Base-by-base conservation (phyloP, 352 stramenopile species). In the Globisporangium camurandrum region DNA sequence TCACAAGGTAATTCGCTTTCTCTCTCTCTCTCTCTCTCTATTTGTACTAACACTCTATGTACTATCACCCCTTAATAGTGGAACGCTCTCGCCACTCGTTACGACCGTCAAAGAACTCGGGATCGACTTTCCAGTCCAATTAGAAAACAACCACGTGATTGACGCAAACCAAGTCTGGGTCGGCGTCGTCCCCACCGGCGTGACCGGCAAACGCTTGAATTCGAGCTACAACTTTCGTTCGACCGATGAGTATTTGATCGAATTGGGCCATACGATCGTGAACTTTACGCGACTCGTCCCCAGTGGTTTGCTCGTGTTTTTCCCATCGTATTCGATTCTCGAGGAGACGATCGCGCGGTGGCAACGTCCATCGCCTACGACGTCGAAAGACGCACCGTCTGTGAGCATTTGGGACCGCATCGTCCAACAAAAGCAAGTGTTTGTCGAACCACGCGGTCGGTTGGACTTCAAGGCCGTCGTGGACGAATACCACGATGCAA, bases 141-240 rank as follows among this genome's bases (percentile, higher is more conserved):
- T 99, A 12, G 96, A 99, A 57, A 99, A 99, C 71, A 89, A 86
- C 33, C 97, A 99, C 61, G 97, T 99, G 10, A 98, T 98, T 36
- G 77, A 95, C 42, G 57, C 70, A 0, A 71, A 66, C 23, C 90
- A 98, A 75, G 75, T 97, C 4, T 93, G 82, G 71, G 71, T 93
- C 1, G 83, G 88, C 36, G 92, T 98, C 6, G 83, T 98, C 28
- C 82, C 85, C n/a, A 89, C 76, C 28, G 96, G 94, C 12, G 91
- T 98, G 4, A 97, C 82, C 19, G 88, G 86, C 4, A 97, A 97
- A 61, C 61, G 76, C 27, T 69, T 99, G 23, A 97, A 95, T 26
- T 97, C 86, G 45, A 97, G 93, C 48, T 99, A 97, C 72, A 84
- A 97, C 28, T 86, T 88, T 24, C 74, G 95, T 24, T 94, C 96